Evolutionary conservation across 2,329 filamentous ascomycete genomes (phyloP), one percentile per base, ranked within the genome.

Genomic region (Didymella glomerata): DNA sequence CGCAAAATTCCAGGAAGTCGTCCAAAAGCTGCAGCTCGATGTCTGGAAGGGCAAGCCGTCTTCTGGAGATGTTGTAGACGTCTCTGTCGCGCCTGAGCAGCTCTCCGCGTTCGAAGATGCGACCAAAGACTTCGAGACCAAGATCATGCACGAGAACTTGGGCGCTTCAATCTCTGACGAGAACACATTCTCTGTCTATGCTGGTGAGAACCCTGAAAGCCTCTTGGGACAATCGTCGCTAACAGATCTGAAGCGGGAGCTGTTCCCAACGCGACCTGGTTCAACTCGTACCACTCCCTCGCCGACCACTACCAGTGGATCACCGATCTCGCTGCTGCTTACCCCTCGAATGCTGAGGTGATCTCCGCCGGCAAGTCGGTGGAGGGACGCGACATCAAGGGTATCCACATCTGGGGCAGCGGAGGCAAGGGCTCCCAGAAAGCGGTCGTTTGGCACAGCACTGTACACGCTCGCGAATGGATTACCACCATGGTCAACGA

Each of bases 401-500:
- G 76, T 8, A 77, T 78, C 49, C 75, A 78, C 41, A 77, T 78
- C 54, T 78, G 72, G 72, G 76, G 76, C 18, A 73, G 63, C 28
- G 72, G 74, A 7, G 76, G 75, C 42, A 77, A 77, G 52, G 74
- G 72, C 11, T 76, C 72, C 10, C 65, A 77, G 64, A 69, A 71
- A 57, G 75, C 67, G 20, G 69, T 78, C 25, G 72, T 78, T 3
- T 75, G 74, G 72, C 76, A 78, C 57, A 71, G 71, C 20, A 78
- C 74, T 3, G 76, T 78, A 13, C 76, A 78, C 45, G 76, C 76
- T 4, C 68, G 76, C 59, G 76, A 78, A 60, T 78, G 76, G 76
- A 72, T 74, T 30, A 71, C 71, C 13, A 74, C 72, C 28, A 74
- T 74, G 72, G 65, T 66, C 6, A 72, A 71, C 13, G 76, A 78